Base-by-base conservation (phyloP, 2,329 filamentous ascomycete species). In the Colletotrichum magnum region DNA sequence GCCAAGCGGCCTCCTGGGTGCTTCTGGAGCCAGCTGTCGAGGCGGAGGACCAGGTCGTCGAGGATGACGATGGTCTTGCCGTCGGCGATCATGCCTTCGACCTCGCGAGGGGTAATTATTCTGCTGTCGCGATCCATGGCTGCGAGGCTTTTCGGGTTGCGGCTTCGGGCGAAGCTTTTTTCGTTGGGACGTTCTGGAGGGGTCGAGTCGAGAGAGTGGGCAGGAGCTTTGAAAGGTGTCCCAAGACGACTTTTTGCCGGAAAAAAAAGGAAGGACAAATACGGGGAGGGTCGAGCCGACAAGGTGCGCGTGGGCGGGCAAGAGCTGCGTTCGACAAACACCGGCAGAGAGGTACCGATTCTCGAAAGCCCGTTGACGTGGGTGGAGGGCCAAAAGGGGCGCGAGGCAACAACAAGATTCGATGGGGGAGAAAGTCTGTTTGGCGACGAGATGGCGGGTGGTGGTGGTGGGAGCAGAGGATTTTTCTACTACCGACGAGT, bases 1-100 rank as follows among this genome's bases (percentile, higher is more conserved):
- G 88, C 86, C 28, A 90, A 79, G 15, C 82, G 79, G 39, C 89
- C 89, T 21, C 89, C 89, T 0, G 89, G 89, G 73, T 91, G 89
- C 64, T 79, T 84, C 63, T 85, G 76, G 72, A 90, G 82, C 89
- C 89, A 91, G 51, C 81, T 79, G 73, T 89, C 86, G 45, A 91
- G 84, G 64, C 83, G 81, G 72, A 91, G 79, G 16, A 88, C 85
- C 59, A 80, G 74, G 52, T 86, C 88, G 53, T 90, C 83, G 72
- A 84, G 85, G 63, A 91, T 85, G 72, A 90, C 84, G 63, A 91
- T 85, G 15, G 79, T 83, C 36, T 86, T 81, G 66, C 87, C 88
- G 57, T 87, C 81, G 36, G 86, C 86, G 72, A 91, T 86, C 78
- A 87, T 78, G 43, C 74, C 78, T 73, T 87, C 82, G 71, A 90